A percentile compares a stretch with the other conserved stretches of the same genome.
Conservation (phyloP, 345 rosid genomes). For the Euphorbia tirucalli region DNA sequence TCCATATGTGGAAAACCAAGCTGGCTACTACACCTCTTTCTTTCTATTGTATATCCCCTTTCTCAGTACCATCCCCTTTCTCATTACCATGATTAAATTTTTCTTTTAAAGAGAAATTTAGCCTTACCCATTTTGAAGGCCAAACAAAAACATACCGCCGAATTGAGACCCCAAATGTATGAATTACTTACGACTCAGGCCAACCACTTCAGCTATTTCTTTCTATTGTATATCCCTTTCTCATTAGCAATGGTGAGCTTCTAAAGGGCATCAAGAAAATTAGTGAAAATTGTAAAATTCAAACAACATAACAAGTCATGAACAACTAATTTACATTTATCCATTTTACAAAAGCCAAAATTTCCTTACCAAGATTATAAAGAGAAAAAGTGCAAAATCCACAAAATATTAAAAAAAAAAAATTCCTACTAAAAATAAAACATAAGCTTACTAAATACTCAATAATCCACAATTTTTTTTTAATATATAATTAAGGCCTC, state of each 20-base stretch:
- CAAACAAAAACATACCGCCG: too few species aligned
- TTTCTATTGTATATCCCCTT: slow-evolving; percentile 1
- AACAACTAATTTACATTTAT: slow-evolving; percentile 23
- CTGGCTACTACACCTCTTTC: not conserved
- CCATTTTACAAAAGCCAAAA: slow-evolving; percentile 28
- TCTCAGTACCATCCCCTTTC: not conserved
- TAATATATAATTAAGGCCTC: not conserved
- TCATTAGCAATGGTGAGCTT: too few species aligned
- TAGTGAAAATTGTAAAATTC: not conserved
- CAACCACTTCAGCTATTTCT: too few species aligned
- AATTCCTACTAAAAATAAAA: not conserved
- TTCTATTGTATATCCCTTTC: too few species aligned
- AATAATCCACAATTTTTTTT: slow-evolving; percentile 16
- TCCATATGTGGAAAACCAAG: not conserved
- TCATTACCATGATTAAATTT: too few species aligned
- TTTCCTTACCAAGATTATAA: slow-evolving; percentile 14
- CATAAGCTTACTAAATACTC: not conserved
- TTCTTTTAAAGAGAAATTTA: too few species aligned
- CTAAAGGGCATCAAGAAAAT: too few species aligned
- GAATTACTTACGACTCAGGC: too few species aligned
- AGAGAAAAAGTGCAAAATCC: not conserved
- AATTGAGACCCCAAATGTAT: too few species aligned
- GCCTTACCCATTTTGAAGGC: too few species aligned
- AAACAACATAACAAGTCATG: not conserved
- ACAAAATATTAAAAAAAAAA: not conserved